These are phyloP conservation scores for Chloris gayana DNA, from an alignment of 176 grass and related monocot genomes.

Conservation along the genomic window DNA sequence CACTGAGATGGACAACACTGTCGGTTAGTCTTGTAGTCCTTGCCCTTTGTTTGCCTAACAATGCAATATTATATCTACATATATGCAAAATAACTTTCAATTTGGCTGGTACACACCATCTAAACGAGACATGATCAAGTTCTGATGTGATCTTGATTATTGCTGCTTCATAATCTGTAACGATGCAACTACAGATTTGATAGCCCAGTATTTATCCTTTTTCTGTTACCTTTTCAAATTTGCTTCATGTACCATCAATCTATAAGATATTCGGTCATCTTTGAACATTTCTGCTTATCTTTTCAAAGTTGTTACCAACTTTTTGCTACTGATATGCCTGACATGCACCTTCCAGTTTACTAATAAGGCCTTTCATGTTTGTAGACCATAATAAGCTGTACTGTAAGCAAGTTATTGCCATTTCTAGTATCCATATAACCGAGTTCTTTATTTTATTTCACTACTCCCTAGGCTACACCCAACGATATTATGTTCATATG, in stretches of 20 bases:
- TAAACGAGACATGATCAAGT: not conserved
- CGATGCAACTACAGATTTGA: not conserved
- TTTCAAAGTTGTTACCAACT: not conserved
- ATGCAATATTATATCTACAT: not conserved
- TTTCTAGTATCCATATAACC: not conserved
- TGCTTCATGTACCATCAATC: too few relatives aligned
- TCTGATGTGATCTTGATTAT: slow-evolving; percentile 4
- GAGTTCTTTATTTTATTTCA: not conserved
- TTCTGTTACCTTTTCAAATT: not conserved
- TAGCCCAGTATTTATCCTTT: not conserved
- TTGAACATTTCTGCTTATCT: not conserved
- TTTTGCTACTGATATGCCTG: not conserved
- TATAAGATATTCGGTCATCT: not conserved
- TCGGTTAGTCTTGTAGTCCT: slow-evolving; percentile 24
- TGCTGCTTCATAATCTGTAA: not conserved
- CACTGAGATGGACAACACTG: slow-evolving; percentile 15
- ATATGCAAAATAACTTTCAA: slow-evolving; percentile 12
- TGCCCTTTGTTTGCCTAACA: not conserved
- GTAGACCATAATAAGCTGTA: not conserved
- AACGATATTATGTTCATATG: too few relatives aligned
- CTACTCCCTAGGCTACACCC: not conserved
- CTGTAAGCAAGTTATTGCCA: not conserved
- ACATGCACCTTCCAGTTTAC: not conserved
- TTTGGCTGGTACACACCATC: not conserved
- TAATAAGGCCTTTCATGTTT: not conserved